These are phyloP conservation scores for Lachancea waltii DNA, from an alignment of 805 yeast species.

Conservation along the genomic window DNA sequence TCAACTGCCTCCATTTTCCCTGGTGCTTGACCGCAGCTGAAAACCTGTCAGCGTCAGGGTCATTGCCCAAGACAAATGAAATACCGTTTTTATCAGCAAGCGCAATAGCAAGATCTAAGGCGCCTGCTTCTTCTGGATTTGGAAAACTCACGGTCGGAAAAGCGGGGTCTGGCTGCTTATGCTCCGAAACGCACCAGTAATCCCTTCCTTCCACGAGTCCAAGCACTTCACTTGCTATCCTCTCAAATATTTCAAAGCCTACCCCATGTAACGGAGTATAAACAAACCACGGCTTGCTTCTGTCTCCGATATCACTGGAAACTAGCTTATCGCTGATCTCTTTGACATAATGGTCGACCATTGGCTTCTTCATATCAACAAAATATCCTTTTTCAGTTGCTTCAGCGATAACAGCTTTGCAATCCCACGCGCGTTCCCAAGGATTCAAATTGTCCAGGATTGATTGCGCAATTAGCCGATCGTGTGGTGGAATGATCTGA, in stretches of 20 bases:
- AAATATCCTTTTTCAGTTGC: constrained; percentile 28
- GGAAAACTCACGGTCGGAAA: constrained; percentile 87
- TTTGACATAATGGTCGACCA: constrained; percentile 38
- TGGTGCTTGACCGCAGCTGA: constrained; percentile 59
- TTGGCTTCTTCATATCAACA: constrained; percentile 37
- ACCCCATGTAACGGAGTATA: constrained; percentile 98
- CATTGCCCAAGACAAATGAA: constrained; percentile 73
- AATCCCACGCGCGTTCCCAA: constrained; percentile 47
- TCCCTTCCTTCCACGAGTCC: constrained; percentile 33
- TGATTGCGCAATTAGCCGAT: constrained; percentile 56
- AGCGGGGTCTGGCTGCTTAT: constrained; percentile 70
- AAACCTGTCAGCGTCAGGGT: constrained; percentile 96
- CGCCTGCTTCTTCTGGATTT: constrained; percentile 94
- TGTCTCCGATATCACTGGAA: constrained; percentile 5
- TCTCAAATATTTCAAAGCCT: constrained; percentile 56
- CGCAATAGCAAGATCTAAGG: constrained; percentile 62
- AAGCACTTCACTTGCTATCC: constrained; percentile 29
- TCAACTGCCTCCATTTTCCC: constrained; percentile 65
- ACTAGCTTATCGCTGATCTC: constrained; percentile 33
- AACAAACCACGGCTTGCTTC: constrained; percentile 42
- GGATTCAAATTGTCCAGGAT: constrained; percentile 61
- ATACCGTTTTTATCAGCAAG: constrained; percentile 47
- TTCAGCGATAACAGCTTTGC: constrained; percentile 33
- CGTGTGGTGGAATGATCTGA: constrained; percentile 93
- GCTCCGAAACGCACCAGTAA: constrained; percentile 49